Conservation (phyloP, 1,139 yeast species). For the Scheffersomyces parashehatae region DNA sequence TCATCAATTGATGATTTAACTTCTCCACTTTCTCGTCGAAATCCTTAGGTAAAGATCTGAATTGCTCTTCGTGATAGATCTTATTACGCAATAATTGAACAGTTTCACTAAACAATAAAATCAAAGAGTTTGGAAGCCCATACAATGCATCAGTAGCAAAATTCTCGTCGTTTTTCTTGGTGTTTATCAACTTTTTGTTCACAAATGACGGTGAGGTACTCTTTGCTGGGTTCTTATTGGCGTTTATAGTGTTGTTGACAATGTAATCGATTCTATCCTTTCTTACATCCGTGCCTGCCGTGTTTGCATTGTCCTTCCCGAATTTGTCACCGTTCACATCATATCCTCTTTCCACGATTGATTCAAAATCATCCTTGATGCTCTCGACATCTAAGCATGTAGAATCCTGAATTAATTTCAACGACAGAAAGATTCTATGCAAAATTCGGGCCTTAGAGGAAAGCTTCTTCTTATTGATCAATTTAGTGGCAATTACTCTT, state of each 20-base stretch:
- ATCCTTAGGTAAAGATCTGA: slow-evolving; percentile 37
- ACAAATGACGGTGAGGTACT: slow-evolving; percentile 43
- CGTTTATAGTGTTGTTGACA: slow-evolving; percentile 29
- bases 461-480: slow-evolving; percentile 62
- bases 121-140: slow-evolving; percentile 81
- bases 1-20: slow-evolving; percentile 52
- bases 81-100: slow-evolving; percentile 66
- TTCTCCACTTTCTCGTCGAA: slow-evolving; percentile 46
- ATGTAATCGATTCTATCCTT: slow-evolving; percentile 50
- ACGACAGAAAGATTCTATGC: slow-evolving; percentile 75
- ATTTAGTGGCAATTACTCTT: slow-evolving; percentile 67
- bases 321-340: slow-evolving; percentile 45
- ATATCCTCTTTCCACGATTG: slow-evolving; percentile 32
- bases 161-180: slow-evolving; percentile 51
- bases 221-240: slow-evolving; percentile 8
- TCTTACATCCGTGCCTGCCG: slow-evolving; percentile 9
- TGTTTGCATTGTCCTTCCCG: slow-evolving; percentile 10
- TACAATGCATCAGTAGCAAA: slow-evolving; percentile 80
- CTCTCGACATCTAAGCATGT: slow-evolving; percentile 55
- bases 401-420: slow-evolving; percentile 74
- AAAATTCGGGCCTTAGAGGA: slow-evolving; percentile 76
- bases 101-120: slow-evolving; percentile 68
- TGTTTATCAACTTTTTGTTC: slow-evolving; percentile 44
- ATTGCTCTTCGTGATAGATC: slow-evolving; percentile 46
- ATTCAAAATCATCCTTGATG: slow-evolving; percentile 37